Evolutionary conservation across 768 basidiomycete species (phyloP), one percentile per base, ranked within the genome.

Genomic region (Saitozyma podzolica): DNA sequence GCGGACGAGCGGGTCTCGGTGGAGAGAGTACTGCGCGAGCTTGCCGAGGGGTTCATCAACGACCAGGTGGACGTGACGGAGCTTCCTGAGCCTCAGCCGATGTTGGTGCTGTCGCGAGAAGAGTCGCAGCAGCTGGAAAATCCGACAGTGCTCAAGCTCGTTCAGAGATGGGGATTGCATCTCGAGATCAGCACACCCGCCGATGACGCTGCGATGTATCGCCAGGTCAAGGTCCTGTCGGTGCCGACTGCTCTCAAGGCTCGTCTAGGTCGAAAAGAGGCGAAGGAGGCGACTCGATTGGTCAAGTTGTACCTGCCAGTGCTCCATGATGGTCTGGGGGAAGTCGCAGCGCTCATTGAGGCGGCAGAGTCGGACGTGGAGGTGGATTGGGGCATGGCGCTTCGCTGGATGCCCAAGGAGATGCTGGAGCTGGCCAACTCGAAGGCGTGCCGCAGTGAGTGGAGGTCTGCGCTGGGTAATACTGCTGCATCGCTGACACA

Each of bases 1-100:
- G 95, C 94, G n/a, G 92, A 96, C 75, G 96, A 99, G 80, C 87
- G 96, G 19, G 82, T 97, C 50, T 87, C 94, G 19, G 91, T 98
- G 62, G 96, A 99, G 80, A 80, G 82, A 37, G 89, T 91, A 76
- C 83, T 95, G 68, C 84, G 83, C 65, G 85, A 86, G 52, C 75
- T 92, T n/a, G 92, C 91, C 79, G 76, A 83, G 52, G 87, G 87
- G 13, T 92, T 78, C 47, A 49, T 87, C 64, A 62, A 58, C 16
- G 75, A 83, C 58, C 81, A 79, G 51, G 78, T 82, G 66, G 71
- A 76, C 9, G 63, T 65, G 0, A 77, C 78, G 64, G 81, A 78
- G 69, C 73, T 81, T 59, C 19, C 9, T 1, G 76, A 90, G 59
- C 81, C 77, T 0, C 86, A 87, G 45, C 84, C 86, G 40, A 76